phyloP scores from a whole-genome alignment of 2,329 filamentous ascomycete genomes.

The Curvularia spicifera region DNA sequence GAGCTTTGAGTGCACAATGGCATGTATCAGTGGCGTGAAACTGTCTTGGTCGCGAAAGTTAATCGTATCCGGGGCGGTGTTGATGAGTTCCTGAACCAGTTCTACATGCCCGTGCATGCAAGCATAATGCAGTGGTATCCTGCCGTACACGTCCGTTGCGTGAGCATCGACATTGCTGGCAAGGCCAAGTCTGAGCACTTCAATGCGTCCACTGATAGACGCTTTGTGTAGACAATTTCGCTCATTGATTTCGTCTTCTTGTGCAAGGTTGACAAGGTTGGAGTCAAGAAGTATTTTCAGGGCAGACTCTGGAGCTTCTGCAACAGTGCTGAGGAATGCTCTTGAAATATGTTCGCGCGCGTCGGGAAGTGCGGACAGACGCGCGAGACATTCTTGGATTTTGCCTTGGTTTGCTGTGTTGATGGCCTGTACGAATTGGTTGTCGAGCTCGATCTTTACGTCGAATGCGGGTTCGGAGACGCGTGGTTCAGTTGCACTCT shows the following conservation, averaged over 20 bases:
- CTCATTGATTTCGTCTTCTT: constrained; percentile 97
- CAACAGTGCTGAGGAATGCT: constrained; percentile 88
- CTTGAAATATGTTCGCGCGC: constrained; percentile 80
- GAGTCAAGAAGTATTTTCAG: constrained; percentile 80
- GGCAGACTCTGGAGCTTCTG: constrained; percentile 79
- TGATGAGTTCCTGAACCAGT: constrained; percentile 77
- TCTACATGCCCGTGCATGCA: constrained; percentile 91
- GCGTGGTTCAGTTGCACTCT: constrained; percentile 39
- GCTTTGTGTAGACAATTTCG: constrained; percentile 95
- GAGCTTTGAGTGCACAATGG: constrained; percentile 86
- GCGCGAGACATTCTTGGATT: constrained; percentile 79
- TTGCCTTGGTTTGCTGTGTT: constrained; percentile 79
- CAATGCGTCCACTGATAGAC: constrained; percentile 86
- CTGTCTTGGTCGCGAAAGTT: constrained; percentile 94
- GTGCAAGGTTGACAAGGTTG: constrained; percentile 83
- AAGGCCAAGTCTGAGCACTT: constrained; percentile 79
- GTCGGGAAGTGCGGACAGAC: constrained; percentile 68
- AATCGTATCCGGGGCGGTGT: constrained; percentile 74
- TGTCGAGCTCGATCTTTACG: constrained; percentile 88
- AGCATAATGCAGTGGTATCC: constrained; percentile 92
- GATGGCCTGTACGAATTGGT: constrained; percentile 85
- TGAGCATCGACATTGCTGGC: constrained; percentile 75
- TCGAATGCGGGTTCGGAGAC: constrained; percentile 51
- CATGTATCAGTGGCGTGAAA: constrained; percentile 93
- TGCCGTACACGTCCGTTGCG: constrained; percentile 88